A percentile compares a stretch with the other conserved stretches of the same genome.
Evolutionary conservation across 768 basidiomycete species (phyloP).

Genomic region (Tylopilus cervinicoccineus): DNA sequence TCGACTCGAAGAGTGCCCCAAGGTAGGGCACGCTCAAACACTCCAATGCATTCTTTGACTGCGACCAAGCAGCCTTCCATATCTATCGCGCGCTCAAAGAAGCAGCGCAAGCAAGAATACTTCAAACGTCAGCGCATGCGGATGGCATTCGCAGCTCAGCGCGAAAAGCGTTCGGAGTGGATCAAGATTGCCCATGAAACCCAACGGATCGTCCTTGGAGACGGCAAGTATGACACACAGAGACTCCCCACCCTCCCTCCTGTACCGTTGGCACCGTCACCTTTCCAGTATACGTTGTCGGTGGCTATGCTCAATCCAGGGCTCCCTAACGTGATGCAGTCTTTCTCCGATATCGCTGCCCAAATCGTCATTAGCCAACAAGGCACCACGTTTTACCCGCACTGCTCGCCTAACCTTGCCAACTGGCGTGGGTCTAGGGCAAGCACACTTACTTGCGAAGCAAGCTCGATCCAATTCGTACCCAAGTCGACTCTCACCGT

Average conservation of each 20-base stretch:
- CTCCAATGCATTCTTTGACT: slow-evolving; percentile 19
- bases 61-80: slow-evolving; percentile 23
- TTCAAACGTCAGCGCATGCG: slow-evolving; percentile 17
- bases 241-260: slow-evolving; percentile 7
- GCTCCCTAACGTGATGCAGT: background rate
- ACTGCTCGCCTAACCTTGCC: slow-evolving; percentile 34
- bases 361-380: slow-evolving; percentile 35
- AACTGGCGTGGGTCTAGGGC: slow-evolving; percentile 29
- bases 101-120: slow-evolving; percentile 22
- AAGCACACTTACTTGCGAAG: background rate
- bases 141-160: slow-evolving; percentile 20
- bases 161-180: slow-evolving; percentile 29
- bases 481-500: slow-evolving; percentile 30
- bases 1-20: slow-evolving; percentile 18
- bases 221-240: slow-evolving; percentile 39
- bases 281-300: slow-evolving; percentile 15
- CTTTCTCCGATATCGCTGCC: slow-evolving; percentile 33
- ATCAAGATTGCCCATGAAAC: slow-evolving; percentile 35
- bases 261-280: slow-evolving; percentile 8
- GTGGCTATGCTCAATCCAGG: slow-evolving; percentile 4
- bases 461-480: slow-evolving; percentile 29
- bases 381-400: slow-evolving; percentile 39
- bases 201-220: slow-evolving; percentile 34
- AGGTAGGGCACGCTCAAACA: slow-evolving; percentile 28
- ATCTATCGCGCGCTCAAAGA: slow-evolving; percentile 12